phyloP scores from a whole-genome alignment of 148 eudicot genomes.

The Rhododendron ferrugineum region DNA sequence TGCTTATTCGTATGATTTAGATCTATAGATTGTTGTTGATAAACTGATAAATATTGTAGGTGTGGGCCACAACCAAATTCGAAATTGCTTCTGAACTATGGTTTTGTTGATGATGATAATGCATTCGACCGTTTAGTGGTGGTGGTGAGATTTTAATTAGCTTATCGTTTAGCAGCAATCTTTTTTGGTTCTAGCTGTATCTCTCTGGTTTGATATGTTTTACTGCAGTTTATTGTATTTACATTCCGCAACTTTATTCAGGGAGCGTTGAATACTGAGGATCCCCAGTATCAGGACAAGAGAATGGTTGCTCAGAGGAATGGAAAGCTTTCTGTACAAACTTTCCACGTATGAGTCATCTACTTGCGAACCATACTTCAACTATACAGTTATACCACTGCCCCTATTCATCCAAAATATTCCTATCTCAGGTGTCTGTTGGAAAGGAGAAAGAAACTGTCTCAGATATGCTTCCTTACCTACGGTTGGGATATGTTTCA shows the following conservation, averaged over 20 bases:
- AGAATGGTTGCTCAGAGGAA: slow-evolving; percentile 95
- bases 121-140: too few species aligned
- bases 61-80: slow-evolving; percentile 99
- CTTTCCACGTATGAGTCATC: slow-evolving; percentile 52
- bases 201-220: not conserved
- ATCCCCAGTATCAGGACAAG: slow-evolving; percentile 98
- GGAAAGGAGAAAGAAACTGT: slow-evolving; percentile 94
- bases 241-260: slow-evolving; percentile 20
- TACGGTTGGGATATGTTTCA: slow-evolving; percentile 90
- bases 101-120: slow-evolving; percentile 70
- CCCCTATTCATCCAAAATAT: slow-evolving; percentile 7
- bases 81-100: slow-evolving; percentile 86
- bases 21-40: not conserved
- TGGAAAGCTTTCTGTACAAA: slow-evolving; percentile 75
- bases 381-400: not conserved
- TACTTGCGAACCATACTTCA: not conserved
- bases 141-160: too few species aligned
- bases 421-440: slow-evolving; percentile 51
- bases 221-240: not conserved
- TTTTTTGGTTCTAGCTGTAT: not conserved
- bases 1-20: not conserved
- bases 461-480: slow-evolving; percentile 87
- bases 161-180: not conserved
- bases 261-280: slow-evolving; percentile 89
- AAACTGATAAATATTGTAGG: slow-evolving; percentile 31